Base-by-base conservation (phyloP, 768 basidiomycete species). In the Myochromella boudieri region DNA sequence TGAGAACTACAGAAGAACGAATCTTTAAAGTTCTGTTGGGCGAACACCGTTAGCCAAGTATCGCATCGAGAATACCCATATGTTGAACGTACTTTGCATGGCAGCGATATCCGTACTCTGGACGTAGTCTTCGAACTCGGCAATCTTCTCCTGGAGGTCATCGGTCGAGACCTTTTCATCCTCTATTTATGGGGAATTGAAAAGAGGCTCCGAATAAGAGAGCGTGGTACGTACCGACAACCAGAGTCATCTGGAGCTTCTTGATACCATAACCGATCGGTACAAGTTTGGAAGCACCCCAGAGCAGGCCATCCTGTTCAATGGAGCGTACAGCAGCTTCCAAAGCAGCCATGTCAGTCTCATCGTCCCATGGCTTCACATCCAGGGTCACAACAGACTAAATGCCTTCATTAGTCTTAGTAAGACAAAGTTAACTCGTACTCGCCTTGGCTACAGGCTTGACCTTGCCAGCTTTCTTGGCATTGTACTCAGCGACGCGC, bases 341-440 rank as follows among this genome's bases (percentile, higher is more conserved):
- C 58, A 98, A 76, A 41, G 74, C 88, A 34, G 63, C 78, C 95
- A 99, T 95, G 69, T 97, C 92, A 41, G 97, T 99, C 75, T 97
- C 94, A 64, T 98, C 95, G 66, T 98, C 95, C 95, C 94, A 97
- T 31, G 95, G 95, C 73, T 99, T 99, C 53, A 99, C 94, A 57
- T 98, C 95, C 58, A 98, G 73, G 37, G 95, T 99, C 41, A 99
- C 97, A 52, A 99, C 84, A 56, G 97, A 98, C 93, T 97, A 67
- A 15, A 37, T 21, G 36, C 24, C 33, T 26, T 21, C 24, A 10
- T 47, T 14, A 40, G 57, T 33, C 12, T 38, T 29, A 27, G 49
- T 32, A 40, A 18, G 38, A 31, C 22, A 44, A 47, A 10, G 42
- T 44, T 28, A 28, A 36, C 18, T 38, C 10, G 44, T 6, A 22